Base-by-base conservation (phyloP, 257 asterid genomes). In the Solanum lycopersicoides region DNA sequence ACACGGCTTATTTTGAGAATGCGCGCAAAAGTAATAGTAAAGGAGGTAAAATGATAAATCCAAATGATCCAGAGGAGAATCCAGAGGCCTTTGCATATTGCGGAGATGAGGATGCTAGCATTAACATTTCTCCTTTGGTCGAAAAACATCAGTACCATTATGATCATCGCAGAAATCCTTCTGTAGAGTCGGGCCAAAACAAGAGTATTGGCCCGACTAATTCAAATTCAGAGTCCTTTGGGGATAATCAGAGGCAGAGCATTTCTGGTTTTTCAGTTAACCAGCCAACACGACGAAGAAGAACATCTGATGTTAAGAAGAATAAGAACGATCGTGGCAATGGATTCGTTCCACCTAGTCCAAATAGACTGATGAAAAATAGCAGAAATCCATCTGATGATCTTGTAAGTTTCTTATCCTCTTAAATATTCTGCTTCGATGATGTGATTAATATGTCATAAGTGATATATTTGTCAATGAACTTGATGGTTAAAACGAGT, bases 61-160 rank as follows among this genome's bases (percentile, higher is more conserved):
- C 98, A 0, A 95, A 95, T 82, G 98, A 95, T 86, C 98, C 98
- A 0, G 91, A 93, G 90, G 94, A 95, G 87, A 94, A 95, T 76
- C 97, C 96, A 2, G 97, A 89, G 65, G 95, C 95, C 73, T 95
- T 94, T 85, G 87, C 16, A 39, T 37, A 85, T 34, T 75, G 87
- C 60, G 85, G 80, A 74, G 73, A 76, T 21, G 87, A 34, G 7
- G 73, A 32, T 25, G 89, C 66, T 66, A 87, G 28, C 35, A 86
- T 63, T 13, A 86, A 37, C 21, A 12, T 25, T 35, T 63, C 80
- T 82, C 82, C 50, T 89, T 65, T 42, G 21, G 84, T 28, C 28
- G 68, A 45, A 79, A 76, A 20, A 44, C 68, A 32, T 35, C 83
- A 82, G 5, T 87, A 84, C 30, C 68, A 44, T 7, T 28, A 86